Base-by-base conservation (phyloP, 768 basidiomycete species). In the Hygrophoropsis aurantiaca region DNA sequence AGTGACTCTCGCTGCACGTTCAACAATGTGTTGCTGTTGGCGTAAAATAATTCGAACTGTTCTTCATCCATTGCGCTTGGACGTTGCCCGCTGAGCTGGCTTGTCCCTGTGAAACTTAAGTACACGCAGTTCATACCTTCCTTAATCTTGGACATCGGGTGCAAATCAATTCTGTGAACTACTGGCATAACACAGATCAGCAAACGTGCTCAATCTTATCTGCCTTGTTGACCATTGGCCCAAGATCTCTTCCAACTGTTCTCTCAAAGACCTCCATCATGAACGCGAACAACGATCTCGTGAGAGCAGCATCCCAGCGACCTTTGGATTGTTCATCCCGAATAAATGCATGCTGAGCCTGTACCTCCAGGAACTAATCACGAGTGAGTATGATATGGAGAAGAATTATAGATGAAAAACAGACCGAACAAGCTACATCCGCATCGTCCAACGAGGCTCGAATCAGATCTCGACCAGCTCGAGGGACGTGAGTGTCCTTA, bases 301-400 rank as follows among this genome's bases (percentile, higher is more conserved):
- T 92, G 42, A 97, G 70, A 0, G 94, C 94, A 7, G 93, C 92
- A 58, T 98, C 95, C 93, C 93, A 98, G 44, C 95, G 80, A 2
- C 92, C 94, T 64, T 97, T 97, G 24, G 87, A 90, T 6, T 80
- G 78, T 58, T 94, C 91, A 62, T 95, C 94, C 5, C 94, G 84
- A 51, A 97, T 86, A 67, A 97, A 97, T 3, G 95, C 95, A 55
- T 97, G 94, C 58, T 98, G 94, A 0, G 94, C 95, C 65, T 97
- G 93, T 11, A 97, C 92, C 65, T 98, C 95, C 49, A 97, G 70
- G 65, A 94, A 94, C 89, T 94, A 60, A 11, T 45, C 27, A 11
- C 42, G 26, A 19, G 5, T 8, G 30, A 40, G 64, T 4, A 52
- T 47, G 42, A 20, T 40, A 18, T 39, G 24, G 11, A 42, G 44